Percentiles rank a stretch among this genome's conserved stretches.
These are phyloP conservation scores for Cyberlindnera galapagoensis DNA, from an alignment of 805 yeast species.

Conservation along the genomic window DNA sequence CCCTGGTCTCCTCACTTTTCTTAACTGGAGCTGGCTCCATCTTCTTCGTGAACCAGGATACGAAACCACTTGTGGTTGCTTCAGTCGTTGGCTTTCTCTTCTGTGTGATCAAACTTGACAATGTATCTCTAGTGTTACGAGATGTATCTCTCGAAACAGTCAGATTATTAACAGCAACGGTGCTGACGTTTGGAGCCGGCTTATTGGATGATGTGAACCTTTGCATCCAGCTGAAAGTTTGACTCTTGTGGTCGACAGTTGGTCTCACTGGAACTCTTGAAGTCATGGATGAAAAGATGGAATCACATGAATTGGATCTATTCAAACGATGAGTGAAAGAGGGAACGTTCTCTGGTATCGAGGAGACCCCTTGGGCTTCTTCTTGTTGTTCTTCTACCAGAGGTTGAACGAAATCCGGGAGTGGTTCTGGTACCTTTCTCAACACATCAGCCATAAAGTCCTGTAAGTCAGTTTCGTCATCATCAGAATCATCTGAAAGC, in stretches of 20 bases:
- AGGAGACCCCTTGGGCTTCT: not conserved
- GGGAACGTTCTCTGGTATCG: slow-evolving; percentile 6
- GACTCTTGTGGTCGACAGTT: slow-evolving; percentile 16
- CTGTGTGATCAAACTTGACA: slow-evolving; percentile 13
- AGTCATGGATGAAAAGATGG: slow-evolving; percentile 21
- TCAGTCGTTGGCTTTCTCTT: slow-evolving; percentile 2
- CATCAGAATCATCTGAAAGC: not conserved
- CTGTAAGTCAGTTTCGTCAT: not conserved
- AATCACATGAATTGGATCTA: slow-evolving; percentile 25
- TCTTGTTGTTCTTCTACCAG: not conserved
- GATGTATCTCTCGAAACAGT: slow-evolving; percentile 3
- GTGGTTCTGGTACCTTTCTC: slow-evolving; percentile 1
- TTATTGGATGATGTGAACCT: slow-evolving; percentile 10
- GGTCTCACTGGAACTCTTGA: slow-evolving; percentile 18
- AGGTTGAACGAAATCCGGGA: not conserved
- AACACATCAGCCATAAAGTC: slow-evolving; percentile 1
- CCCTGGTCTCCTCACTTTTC: too few species aligned
- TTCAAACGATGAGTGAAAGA: slow-evolving; percentile 21
- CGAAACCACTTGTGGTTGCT: slow-evolving; percentile 5
- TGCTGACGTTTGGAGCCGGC: slow-evolving; percentile 6
- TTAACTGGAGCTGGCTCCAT: not conserved
- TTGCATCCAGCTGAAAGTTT: slow-evolving; percentile 23
- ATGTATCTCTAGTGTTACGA: slow-evolving; percentile 5
- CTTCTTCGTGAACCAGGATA: slow-evolving; percentile 10
- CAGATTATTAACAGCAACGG: slow-evolving; percentile 5